phyloP scores from a whole-genome alignment of 169 alveolate species.

The Plasmodium chabaudi region DNA sequence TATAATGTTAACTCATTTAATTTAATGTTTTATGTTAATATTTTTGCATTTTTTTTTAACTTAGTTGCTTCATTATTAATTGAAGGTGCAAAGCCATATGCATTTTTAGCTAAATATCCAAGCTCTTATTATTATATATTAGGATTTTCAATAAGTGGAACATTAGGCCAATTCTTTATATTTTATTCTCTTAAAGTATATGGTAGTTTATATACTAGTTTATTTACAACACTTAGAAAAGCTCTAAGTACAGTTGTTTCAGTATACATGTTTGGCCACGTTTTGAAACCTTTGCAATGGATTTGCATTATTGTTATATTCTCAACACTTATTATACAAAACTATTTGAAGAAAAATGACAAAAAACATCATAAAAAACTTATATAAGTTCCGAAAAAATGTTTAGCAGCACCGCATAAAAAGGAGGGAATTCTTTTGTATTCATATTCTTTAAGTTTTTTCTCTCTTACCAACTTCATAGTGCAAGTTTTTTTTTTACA shows the following conservation, averaged over 20 bases:
- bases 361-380: slow-evolving; percentile 40
- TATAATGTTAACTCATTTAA: slow-evolving; percentile 86
- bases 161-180: slow-evolving; percentile 91
- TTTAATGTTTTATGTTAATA: slow-evolving; percentile 89
- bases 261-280: slow-evolving; percentile 89
- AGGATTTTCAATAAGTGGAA: slow-evolving; percentile 87
- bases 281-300: slow-evolving; percentile 89
- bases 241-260: slow-evolving; percentile 90
- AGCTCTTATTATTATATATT: slow-evolving; percentile 79
- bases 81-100: slow-evolving; percentile 89
- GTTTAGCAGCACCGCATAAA: no score
- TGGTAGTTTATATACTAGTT: slow-evolving; percentile 91
- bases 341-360: slow-evolving; percentile 76
- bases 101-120: slow-evolving; percentile 74
- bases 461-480: no score
- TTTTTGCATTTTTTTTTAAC: slow-evolving; percentile 84
- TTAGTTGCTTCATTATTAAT: slow-evolving; percentile 79
- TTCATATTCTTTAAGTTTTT: no score
- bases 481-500: no score
- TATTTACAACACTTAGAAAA: slow-evolving; percentile 91
- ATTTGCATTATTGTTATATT: slow-evolving; percentile 85
- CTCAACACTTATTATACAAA: slow-evolving; percentile 85
- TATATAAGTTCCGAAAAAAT: neutral
- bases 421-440: no score
- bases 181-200: slow-evolving; percentile 87